Evolutionary conservation across 1,139 yeast species (phyloP).

Genomic region (Hansenula sp.): DNA sequence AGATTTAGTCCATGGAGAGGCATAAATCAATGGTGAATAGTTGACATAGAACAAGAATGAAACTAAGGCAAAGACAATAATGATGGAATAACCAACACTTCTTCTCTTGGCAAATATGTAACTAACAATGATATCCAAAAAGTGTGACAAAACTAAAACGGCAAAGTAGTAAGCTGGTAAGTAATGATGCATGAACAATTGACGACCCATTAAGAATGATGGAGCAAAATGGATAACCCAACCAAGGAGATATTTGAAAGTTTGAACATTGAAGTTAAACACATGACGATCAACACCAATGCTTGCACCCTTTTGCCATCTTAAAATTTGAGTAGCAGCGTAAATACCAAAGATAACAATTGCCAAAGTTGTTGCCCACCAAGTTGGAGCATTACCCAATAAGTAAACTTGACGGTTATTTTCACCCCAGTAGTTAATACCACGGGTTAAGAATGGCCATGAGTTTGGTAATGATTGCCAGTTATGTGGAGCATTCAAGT

Average conservation of each 20-base stretch:
- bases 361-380: slow-evolving; percentile 79
- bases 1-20: slow-evolving; percentile 71
- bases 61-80: slow-evolving; percentile 44
- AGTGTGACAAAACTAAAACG: slow-evolving; percentile 77
- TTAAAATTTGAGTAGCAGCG: slow-evolving; percentile 49
- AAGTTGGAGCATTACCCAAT: slow-evolving; percentile 83
- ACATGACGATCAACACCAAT: slow-evolving; percentile 50
- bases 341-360: slow-evolving; percentile 52
- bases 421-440: slow-evolving; percentile 91
- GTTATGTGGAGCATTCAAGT: slow-evolving; percentile 76
- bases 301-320: slow-evolving; percentile 69
- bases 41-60: slow-evolving; percentile 54
- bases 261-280: slow-evolving; percentile 68
- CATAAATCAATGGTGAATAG: slow-evolving; percentile 77
- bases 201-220: slow-evolving; percentile 91
- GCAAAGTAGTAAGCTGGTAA: slow-evolving; percentile 90
- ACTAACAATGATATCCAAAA: slow-evolving; percentile 63
- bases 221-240: slow-evolving; percentile 86
- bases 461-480: slow-evolving; percentile 86
- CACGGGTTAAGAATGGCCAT: slow-evolving; percentile 89
- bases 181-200: slow-evolving; percentile 89
- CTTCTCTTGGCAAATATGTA: slow-evolving; percentile 40
- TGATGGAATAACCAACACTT: slow-evolving; percentile 37
- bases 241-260: slow-evolving; percentile 65
- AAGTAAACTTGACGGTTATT: slow-evolving; percentile 78